Percentiles rank a stretch among this genome's conserved stretches.
These are phyloP conservation scores for Talaromyces wortmannii DNA, from an alignment of 495 filamentous ascomycete species.

Conservation along the genomic window DNA sequence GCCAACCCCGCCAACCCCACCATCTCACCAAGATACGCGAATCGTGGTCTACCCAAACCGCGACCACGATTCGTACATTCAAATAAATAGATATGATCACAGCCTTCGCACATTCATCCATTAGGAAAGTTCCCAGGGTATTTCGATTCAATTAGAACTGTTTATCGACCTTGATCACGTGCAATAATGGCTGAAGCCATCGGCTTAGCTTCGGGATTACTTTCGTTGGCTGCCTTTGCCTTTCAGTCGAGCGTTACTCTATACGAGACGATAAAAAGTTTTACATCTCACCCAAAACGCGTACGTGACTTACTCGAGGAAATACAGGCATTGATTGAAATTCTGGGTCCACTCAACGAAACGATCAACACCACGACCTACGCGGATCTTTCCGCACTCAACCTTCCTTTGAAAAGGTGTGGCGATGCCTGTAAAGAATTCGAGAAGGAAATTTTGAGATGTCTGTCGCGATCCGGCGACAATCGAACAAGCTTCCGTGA, in stretches of 20 bases:
- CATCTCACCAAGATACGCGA: too few species aligned
- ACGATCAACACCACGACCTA: slow-evolving; percentile 13
- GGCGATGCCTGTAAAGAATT: slow-evolving; percentile 20
- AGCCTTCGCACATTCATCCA: too few species aligned
- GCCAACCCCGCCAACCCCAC: too few species aligned
- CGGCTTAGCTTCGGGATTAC: too few species aligned
- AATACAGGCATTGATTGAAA: slow-evolving; percentile 28
- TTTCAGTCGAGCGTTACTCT: not conserved
- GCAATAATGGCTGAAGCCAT: not conserved
- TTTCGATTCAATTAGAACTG: too few species aligned
- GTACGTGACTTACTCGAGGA: slow-evolving; percentile 35
- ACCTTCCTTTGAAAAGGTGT: slow-evolving; percentile 18
- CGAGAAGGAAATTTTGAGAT: slow-evolving; percentile 14
- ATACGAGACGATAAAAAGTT: slow-evolving; percentile 7
- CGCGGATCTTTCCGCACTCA: slow-evolving; percentile 11
- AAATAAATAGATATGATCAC: too few species aligned
- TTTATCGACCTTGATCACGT: too few species aligned
- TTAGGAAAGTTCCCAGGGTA: too few species aligned
- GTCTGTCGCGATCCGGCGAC: slow-evolving; percentile 8
- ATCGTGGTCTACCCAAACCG: too few species aligned
- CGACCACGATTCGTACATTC: too few species aligned
- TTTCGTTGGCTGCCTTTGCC: not conserved
- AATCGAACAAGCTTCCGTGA: slow-evolving; percentile 17
- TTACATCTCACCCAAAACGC: slow-evolving; percentile 24
- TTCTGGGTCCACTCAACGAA: slow-evolving; percentile 24